Base-by-base conservation (phyloP, 2,329 filamentous ascomycete species). In the Exophiala bonariae region DNA sequence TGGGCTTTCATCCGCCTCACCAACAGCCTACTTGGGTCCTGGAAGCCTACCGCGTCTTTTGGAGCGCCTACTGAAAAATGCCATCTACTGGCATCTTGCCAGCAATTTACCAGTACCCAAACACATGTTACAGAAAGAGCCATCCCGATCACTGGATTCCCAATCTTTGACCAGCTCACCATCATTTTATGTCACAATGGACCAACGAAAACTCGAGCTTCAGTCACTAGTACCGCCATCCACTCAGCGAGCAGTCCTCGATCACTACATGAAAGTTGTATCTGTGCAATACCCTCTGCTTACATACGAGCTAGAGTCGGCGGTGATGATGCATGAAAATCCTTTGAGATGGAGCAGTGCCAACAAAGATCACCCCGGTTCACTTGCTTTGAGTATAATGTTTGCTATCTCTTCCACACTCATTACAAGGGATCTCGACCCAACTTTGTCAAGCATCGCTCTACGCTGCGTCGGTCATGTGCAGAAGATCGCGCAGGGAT, bases 401-500 rank as follows among this genome's bases (percentile, higher is more conserved):
- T 50, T 50, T 46, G 47, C 47, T 17, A 37, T 50, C 10, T 41
- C 47, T n/a, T 31, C 47, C 11, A 18, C 42, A 3, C 42, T 50
- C 3, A 38, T 50, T 19, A 38, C 47, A 31, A 36, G 47, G 26
- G 47, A 50, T 42, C 36, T 50, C 5, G 47, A 50, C 14, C 7
- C 23, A 4, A 41, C 19, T n/a, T 22, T 46, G 36, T 28, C 47
- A 7, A 41, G n/a, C n/a, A 26, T 50, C n/a, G 45, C 37, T 4
- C 17, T 14, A 14, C 41, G 42, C 5, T 32, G 35, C 41, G 22
- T 26, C 4, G 32, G 37, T 14, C 41, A 49, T 19, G n/a, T 49
- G 4, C 41, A 36, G 5, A 49, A 36, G 31, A 22, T 50, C 2
- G 10, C 38, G 11, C 30, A 33, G 14, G 17, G 14, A 13, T 13